Conservation (phyloP, 768 basidiomycete species). For the Lentinula sp. region DNA sequence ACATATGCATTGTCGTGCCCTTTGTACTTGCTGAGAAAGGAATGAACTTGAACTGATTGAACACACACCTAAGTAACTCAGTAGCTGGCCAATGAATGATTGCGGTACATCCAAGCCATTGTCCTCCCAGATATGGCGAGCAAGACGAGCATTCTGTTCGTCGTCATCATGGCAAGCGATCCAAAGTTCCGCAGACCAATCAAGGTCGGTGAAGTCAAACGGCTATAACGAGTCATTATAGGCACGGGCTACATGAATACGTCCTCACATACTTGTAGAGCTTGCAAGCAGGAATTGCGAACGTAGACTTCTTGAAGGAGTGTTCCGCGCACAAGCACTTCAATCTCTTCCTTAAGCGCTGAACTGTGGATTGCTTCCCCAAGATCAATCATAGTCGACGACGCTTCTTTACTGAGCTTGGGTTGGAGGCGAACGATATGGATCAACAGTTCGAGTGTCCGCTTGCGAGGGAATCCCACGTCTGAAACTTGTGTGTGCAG, state of each 20-base stretch:
- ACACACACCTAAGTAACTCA: conserved; percentile 62
- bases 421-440: conserved; percentile 73
- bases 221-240: conserved; percentile 41
- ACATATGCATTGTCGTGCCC: conserved; percentile 81
- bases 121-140: conserved; percentile 86
- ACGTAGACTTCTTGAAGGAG: conserved; percentile 85
- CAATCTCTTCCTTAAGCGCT: conserved; percentile 57
- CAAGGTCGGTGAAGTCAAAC: conserved; percentile 89
- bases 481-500: conserved; percentile 49
- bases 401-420: conserved; percentile 76
- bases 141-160: conserved; percentile 82
- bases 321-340: conserved; percentile 64
- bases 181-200: conserved; percentile 89
- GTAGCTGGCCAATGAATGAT: conserved; percentile 47
- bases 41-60: background rate
- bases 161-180: conserved; percentile 81
- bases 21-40: conserved; percentile 20
- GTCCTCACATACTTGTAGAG: conserved; percentile 60
- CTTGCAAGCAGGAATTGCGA: conserved; percentile 83
- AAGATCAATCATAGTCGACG: conserved; percentile 72
- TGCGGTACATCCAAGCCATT: conserved; percentile 89
- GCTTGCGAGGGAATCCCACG: conserved; percentile 64
- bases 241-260: background rate
- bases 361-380: conserved; percentile 71
- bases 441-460: conserved; percentile 63